Evolutionary conservation across 768 basidiomycete species (phyloP), one percentile per base, ranked within the genome.

Genomic region (Collybiopsis confluens): DNA sequence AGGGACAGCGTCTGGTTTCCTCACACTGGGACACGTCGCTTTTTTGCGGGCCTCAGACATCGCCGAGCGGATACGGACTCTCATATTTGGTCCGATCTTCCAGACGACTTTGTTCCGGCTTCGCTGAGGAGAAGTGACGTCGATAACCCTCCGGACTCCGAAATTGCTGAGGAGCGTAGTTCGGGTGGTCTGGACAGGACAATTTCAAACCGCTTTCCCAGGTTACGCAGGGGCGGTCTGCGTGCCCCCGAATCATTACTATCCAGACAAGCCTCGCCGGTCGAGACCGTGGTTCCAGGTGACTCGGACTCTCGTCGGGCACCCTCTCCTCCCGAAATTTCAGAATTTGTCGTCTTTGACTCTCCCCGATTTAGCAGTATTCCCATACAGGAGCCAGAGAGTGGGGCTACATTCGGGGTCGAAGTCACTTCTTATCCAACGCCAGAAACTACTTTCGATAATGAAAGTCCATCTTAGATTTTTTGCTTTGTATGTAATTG

Each of bases 221-320:
- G 84, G 38, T 68, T 88, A 40, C 80, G 86, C 45, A 79, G 86
- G 2, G 84, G 86, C n/a, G 82, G 85, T 2, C 62, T 88, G 4
- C 78, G 81, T 4, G 78, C 85, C 4, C 83, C 85, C 0, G 87
- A 88, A 60, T 78, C 80, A 1, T 66, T 85, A 58, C 62, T 85
- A 2, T 66, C 78, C 15, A 74, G 78, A 27, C 73, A 75, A 58
- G 65, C 69, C 15, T 79, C 79, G 13, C 76, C 75, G 16, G 47
- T 66, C 26, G 51, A 30, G 27, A 18, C 45, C 13, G 27, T 46
- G 16, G 28, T 46, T 16, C 28, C 33, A 2, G 45, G 33, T 18
- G 45, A 46, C 18, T 28, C 27, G 11, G 43, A 37, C 26, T 38
- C 30, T n/a, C n/a, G 33, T 13, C 20, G 28, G 36, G 52, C 37